Evolutionary conservation across 345 rosid genomes (phyloP), one percentile per base, ranked within the genome.

Genomic region (Toxicodendron radicans): DNA sequence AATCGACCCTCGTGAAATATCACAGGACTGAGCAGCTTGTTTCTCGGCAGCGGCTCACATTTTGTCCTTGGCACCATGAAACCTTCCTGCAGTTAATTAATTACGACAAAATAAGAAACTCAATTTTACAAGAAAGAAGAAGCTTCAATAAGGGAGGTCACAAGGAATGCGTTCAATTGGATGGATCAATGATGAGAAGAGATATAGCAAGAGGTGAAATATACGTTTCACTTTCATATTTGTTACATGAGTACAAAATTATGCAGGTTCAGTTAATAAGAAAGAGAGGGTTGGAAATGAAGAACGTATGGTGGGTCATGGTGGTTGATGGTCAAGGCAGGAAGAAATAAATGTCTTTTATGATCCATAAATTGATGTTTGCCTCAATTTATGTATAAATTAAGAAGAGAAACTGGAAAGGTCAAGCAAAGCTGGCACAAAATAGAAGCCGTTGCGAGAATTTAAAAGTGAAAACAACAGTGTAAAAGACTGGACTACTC

Each of bases 1-100:
- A 91, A 64, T 9, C 97, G 83, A 61, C 97, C 97, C 10, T 91
- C 97, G 14, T 91, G 97, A 74, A 91, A 87, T 65, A 91, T 89
- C 18, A 91, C 78, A 2, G 93, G 90, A 68, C 91, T 86, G 53
- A 85, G 74, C 53, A 91, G 92, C 83, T 90, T 90, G 87, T 85
- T 88, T 78, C 93, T 83, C 57, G 91, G 84, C 35, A 92, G 78
- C 17, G 97, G 85, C 57, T 89, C 91, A 71, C 91, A 82, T 79
- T 87, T 90, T 21, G 76, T 77, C 74, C 87, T 60, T 71, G 87
- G 94, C 60, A 89, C 93, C 88, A 85, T 75, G 73, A 86, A 88
- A 20, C 83, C 92, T 80, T 91, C 97, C 97, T 91, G 88, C 78
- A 74, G 53, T 56, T 18, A 32, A 64, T 57, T 32, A 48, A 62